Percentiles rank a stretch among this genome's conserved stretches.
Conservation (phyloP, 176 grass and related monocot genomes). For the Musa beccarii region DNA sequence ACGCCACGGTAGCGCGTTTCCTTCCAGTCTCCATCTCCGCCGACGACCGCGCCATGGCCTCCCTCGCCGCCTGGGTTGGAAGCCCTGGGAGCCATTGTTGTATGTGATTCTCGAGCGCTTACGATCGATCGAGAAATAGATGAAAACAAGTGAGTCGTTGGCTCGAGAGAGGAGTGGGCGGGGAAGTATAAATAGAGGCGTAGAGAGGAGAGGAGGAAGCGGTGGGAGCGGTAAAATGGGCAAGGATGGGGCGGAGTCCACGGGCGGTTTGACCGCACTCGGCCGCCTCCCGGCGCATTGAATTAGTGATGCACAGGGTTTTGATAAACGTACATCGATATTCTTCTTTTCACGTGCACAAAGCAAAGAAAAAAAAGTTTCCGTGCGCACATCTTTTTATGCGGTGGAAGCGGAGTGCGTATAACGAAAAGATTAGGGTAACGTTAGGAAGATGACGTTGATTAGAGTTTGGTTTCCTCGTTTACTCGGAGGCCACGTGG, state of each 20-base stretch:
- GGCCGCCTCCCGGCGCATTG: not conserved
- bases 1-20: constrained; percentile 60
- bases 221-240: not conserved
- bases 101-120: not conserved
- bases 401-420: too few relatives aligned
- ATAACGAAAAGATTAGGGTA: too few relatives aligned
- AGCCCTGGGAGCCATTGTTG: not conserved
- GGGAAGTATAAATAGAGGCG: not conserved
- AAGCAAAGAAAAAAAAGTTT: too few relatives aligned
- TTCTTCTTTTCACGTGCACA: too few relatives aligned
- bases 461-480: too few relatives aligned
- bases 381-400: too few relatives aligned
- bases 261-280: not conserved
- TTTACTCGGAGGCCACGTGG: not conserved
- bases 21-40: constrained; percentile 17
- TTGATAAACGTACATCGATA: not conserved
- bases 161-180: not conserved
- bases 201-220: not conserved
- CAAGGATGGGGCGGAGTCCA: not conserved
- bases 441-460: too few relatives aligned
- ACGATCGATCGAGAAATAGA: not conserved
- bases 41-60: not conserved
- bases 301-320: not conserved
- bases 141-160: not conserved
- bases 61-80: not conserved